Evolutionary conservation across 2,329 filamentous ascomycete genomes (phyloP).

Genomic region (Calonectria henricotiae): DNA sequence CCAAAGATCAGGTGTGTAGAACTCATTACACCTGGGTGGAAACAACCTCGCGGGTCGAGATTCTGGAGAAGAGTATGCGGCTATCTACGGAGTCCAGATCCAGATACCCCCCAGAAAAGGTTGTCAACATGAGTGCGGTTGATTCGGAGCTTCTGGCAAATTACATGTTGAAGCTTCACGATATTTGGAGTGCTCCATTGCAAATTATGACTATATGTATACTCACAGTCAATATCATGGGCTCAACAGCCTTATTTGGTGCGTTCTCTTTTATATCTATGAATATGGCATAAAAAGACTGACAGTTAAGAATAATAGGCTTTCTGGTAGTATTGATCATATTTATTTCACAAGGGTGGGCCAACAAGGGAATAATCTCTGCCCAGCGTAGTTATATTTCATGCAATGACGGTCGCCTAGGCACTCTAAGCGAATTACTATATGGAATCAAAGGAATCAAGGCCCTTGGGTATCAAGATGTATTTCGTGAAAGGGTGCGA

Average conservation of each 20-base stretch:
- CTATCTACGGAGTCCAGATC: neutral
- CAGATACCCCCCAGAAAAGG: neutral
- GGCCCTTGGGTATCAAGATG: neutral
- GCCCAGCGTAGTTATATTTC: constrained; percentile 4
- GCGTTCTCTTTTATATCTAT: neutral
- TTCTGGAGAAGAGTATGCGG: constrained; percentile 8
- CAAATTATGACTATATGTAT: neutral
- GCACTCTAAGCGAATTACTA: neutral
- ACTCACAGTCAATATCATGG: constrained; percentile 3
- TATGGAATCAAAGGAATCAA: constrained; percentile 13
- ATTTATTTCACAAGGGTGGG: constrained; percentile 1
- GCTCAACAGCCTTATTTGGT: constrained; percentile 8
- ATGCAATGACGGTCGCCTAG: neutral
- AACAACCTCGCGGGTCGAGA: neutral
- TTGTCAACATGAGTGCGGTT: constrained; percentile 2
- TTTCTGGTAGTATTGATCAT: constrained; percentile 11
- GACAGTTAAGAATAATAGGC: neutral
- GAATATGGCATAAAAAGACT: neutral
- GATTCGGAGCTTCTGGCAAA: constrained; percentile 1
- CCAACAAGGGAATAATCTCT: constrained; percentile 14
- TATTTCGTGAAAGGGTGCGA: neutral
- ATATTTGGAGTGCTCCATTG: constrained; percentile 9
- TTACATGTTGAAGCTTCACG: constrained; percentile 17
- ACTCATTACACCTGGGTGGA: constrained; percentile 12
- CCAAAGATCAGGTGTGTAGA: constrained; percentile 10